Evolutionary conservation across 23 red algal species (phyloP).

Genomic region (Gracilaria caudata): DNA sequence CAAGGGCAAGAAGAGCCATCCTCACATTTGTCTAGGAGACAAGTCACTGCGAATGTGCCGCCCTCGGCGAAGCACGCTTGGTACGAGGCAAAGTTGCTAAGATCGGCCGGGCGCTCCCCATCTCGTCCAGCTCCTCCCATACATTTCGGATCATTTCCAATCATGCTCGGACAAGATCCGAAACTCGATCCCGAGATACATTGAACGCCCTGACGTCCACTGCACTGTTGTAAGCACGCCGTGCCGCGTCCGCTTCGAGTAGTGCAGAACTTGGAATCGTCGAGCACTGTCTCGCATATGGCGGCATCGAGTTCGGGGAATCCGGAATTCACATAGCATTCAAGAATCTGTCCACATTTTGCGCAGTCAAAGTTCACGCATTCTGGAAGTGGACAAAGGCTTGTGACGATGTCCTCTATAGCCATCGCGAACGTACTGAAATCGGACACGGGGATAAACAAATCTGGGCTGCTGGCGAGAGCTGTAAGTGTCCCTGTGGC

Average conservation of each 20-base stretch:
- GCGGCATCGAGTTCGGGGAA: slow-evolving; percentile 12
- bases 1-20: slow-evolving; percentile 11
- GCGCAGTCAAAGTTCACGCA: slow-evolving; percentile 39
- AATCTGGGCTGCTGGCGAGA: slow-evolving; percentile 27
- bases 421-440: background rate
- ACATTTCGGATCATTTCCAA: slow-evolving; percentile 18
- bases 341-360: slow-evolving; percentile 42
- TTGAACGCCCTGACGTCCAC: slow-evolving; percentile 5
- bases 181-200: background rate
- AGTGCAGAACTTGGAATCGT: slow-evolving; percentile 26
- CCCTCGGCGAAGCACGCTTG: background rate
- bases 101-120: background rate
- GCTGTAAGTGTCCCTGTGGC: background rate
- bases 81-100: slow-evolving; percentile 43
- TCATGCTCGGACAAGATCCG: slow-evolving; percentile 4
- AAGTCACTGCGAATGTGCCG: background rate
- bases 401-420: slow-evolving; percentile 25
- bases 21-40: slow-evolving; percentile 12
- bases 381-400: slow-evolving; percentile 28
- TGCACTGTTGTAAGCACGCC: slow-evolving; percentile 28
- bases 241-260: slow-evolving; percentile 22
- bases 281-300: slow-evolving; percentile 23
- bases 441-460: slow-evolving; percentile 20
- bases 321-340: slow-evolving; percentile 53
- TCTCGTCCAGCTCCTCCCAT: slow-evolving; percentile 5